Percentiles rank a stretch among this genome's conserved stretches.
These are phyloP conservation scores for Hypoxylon sp. DNA, from an alignment of 2,329 filamentous ascomycete species.

Conservation along the genomic window DNA sequence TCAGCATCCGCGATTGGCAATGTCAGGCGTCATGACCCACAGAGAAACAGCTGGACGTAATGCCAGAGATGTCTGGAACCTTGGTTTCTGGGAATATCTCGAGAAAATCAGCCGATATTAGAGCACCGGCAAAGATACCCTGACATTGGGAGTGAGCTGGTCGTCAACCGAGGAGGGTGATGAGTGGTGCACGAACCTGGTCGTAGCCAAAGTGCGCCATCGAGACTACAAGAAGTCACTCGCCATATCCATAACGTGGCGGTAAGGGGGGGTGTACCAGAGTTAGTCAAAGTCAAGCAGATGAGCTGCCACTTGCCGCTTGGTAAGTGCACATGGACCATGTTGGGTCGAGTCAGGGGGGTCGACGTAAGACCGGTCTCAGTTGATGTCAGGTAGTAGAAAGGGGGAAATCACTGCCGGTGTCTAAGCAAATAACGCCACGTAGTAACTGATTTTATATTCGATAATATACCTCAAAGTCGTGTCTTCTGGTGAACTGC, in stretches of 20 bases:
- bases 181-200: constrained; percentile 27
- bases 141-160: constrained; percentile 22
- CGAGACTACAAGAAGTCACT: constrained; percentile 40
- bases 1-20: constrained; percentile 39
- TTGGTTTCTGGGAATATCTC: constrained; percentile 35
- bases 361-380: constrained; percentile 25
- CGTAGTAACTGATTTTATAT: constrained; percentile 5
- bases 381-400: constrained; percentile 15
- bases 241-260: constrained; percentile 26
- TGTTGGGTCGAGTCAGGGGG: constrained; percentile 23
- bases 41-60: constrained; percentile 42
- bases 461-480: constrained; percentile 15
- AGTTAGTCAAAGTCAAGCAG: constrained; percentile 34
- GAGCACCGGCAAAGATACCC: constrained; percentile 34
- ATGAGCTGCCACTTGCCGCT: constrained; percentile 38
- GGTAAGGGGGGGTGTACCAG: constrained; percentile 36
- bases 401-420: constrained; percentile 5
- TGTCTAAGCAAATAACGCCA: constrained; percentile 4
- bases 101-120: constrained; percentile 38
- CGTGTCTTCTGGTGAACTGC: background rate
- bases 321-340: constrained; percentile 27
- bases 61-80: constrained; percentile 32
- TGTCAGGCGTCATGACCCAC: constrained; percentile 31
- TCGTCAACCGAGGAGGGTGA: constrained; percentile 20
- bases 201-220: constrained; percentile 40